Conservation (phyloP, 2,329 filamentous ascomycete genomes). For the Talaromyces rugulosus region DNA sequence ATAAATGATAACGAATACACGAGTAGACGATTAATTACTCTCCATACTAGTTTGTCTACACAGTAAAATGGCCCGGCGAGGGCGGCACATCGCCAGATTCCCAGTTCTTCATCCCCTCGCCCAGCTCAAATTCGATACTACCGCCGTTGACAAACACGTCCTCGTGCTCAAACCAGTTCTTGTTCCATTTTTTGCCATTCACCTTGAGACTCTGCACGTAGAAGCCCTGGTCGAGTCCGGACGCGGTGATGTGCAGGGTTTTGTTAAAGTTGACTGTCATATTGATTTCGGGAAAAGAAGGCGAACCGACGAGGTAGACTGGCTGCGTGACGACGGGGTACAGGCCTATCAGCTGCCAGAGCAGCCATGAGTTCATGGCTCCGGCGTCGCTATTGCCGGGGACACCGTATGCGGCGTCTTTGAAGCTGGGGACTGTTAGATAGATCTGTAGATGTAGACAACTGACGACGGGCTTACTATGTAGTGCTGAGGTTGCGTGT, state of each 20-base stretch:
- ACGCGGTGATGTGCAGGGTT: slow-evolving; percentile 45
- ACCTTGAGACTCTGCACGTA: slow-evolving; percentile 53
- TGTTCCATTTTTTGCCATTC: slow-evolving; percentile 49
- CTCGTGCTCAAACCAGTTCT: slow-evolving; percentile 54
- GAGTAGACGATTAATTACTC: neutral
- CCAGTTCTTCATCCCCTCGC: slow-evolving; percentile 37
- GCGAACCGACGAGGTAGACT: slow-evolving; percentile 44
- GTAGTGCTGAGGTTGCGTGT: slow-evolving; percentile 56
- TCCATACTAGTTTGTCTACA: neutral
- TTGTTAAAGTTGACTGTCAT: slow-evolving; percentile 28
- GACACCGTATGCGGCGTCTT: slow-evolving; percentile 51
- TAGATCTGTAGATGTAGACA: neutral
- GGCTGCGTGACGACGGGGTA: slow-evolving; percentile 48
- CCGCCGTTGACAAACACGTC: slow-evolving; percentile 43
- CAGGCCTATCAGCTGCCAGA: slow-evolving; percentile 49
- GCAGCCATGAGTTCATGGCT: slow-evolving; percentile 48
- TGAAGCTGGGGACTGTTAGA: slow-evolving; percentile 41
- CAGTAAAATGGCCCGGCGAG: slow-evolving; percentile 40
- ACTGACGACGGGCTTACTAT: slow-evolving; percentile 30
- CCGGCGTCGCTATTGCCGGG: slow-evolving; percentile 67
- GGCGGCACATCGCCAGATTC: slow-evolving; percentile 50
- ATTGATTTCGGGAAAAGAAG: slow-evolving; percentile 40
- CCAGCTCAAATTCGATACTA: slow-evolving; percentile 46
- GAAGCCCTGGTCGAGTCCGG: slow-evolving; percentile 41
- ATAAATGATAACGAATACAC: neutral